These are phyloP conservation scores for Taphrina communis DNA, from an alignment of 1,139 yeast genomes.

Conservation along the genomic window DNA sequence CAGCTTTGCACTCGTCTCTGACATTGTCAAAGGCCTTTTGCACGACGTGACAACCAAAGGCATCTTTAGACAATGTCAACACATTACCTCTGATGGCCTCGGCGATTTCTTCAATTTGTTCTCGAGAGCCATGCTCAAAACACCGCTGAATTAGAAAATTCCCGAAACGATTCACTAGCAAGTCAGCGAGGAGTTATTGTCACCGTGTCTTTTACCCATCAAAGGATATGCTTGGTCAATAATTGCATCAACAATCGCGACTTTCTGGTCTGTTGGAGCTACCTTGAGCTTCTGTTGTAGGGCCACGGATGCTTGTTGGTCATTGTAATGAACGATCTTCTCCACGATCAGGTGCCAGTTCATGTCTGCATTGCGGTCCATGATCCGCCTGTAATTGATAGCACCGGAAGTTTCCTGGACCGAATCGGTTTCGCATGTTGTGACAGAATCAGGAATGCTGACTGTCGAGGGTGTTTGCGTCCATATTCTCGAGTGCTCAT, in stretches of 20 bases:
- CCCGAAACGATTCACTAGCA: constrained; percentile 53
- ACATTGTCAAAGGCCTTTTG: constrained; percentile 56
- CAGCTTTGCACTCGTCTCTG: constrained; percentile 49
- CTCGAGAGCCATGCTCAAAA: constrained; percentile 53
- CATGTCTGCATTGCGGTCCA: constrained; percentile 49
- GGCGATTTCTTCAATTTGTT: constrained; percentile 51
- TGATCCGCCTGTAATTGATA: constrained; percentile 49
- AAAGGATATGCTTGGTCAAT: constrained; percentile 51
- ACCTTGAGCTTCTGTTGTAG: constrained; percentile 55
- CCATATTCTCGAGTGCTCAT: constrained; percentile 17
- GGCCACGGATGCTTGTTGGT: constrained; percentile 56
- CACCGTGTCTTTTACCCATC: constrained; percentile 48
- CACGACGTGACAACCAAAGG: constrained; percentile 57
- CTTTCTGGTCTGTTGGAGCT: constrained; percentile 51
- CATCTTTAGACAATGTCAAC: constrained; percentile 52
- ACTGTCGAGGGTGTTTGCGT: constrained; percentile 13
- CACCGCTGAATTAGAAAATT: constrained; percentile 56
- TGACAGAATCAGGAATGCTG: constrained; percentile 13
- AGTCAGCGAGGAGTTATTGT: background rate
- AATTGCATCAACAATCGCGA: constrained; percentile 51
- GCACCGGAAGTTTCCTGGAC: constrained; percentile 45
- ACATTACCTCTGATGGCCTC: constrained; percentile 52
- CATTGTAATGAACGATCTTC: constrained; percentile 52
- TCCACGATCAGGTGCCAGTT: constrained; percentile 51
- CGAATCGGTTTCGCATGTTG: constrained; percentile 11